Conservation (phyloP, 1,284 basidiomycete species). For the Takashimella koratensis region DNA sequence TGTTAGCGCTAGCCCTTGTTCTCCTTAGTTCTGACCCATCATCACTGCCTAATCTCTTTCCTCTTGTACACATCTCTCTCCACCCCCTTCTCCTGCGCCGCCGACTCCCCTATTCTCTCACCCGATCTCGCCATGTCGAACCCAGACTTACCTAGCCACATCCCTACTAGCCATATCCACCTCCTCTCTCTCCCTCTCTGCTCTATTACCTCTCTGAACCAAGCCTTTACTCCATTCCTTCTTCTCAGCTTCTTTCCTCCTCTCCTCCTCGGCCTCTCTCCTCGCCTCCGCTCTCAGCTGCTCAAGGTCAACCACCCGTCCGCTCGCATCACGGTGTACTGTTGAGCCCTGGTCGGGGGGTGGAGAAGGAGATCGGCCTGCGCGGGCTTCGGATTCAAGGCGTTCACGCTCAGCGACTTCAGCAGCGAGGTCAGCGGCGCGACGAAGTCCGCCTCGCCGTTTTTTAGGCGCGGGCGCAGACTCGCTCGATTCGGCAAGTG, state of each 20-base stretch:
- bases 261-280: conserved; percentile 66
- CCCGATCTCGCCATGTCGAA: too few relatives aligned
- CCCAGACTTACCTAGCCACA: conserved; percentile 67
- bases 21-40: too few relatives aligned
- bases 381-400: conserved; percentile 42
- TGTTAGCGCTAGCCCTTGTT: too few relatives aligned
- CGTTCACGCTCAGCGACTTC: conserved; percentile 53
- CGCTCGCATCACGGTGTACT: conserved; percentile 86
- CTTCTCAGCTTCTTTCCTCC: conserved; percentile 80
- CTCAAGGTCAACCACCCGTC: conserved; percentile 83
- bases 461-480: conserved; percentile 36
- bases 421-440: conserved; percentile 53
- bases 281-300: conserved; percentile 77
- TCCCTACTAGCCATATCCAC: conserved; percentile 63
- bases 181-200: conserved; percentile 61
- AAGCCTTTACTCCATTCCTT: conserved; percentile 97
- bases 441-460: conserved; percentile 67
- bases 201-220: conserved; percentile 74
- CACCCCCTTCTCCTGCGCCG: too few relatives aligned
- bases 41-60: too few relatives aligned
- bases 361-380: conserved; percentile 49
- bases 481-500: conserved; percentile 20
- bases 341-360: conserved; percentile 58
- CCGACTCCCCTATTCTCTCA: too few relatives aligned
- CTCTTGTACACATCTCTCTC: too few relatives aligned